A percentile compares a stretch with the other conserved stretches of the same genome.
Conservation (phyloP, 805 yeast genomes). For the Wickerhamiella hasegawae region DNA sequence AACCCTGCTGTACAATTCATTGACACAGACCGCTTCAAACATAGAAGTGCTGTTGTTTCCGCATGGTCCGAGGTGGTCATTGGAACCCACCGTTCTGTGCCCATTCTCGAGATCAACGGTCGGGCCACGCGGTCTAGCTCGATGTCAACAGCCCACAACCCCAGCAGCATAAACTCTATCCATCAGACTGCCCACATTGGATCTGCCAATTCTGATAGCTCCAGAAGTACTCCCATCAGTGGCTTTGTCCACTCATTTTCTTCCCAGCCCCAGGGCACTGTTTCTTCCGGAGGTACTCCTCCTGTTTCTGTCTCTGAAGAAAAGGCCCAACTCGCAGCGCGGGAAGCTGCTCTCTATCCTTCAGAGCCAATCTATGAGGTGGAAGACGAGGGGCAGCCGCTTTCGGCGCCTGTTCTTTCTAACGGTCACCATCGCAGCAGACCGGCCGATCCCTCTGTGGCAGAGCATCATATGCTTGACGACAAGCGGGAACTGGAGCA, state of each 20-base stretch:
- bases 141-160: too few relatives aligned
- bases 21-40: conserved; percentile 65
- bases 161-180: too few relatives aligned
- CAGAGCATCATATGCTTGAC: conserved; percentile 6
- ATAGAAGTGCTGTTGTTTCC: conserved; percentile 65
- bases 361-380: not conserved
- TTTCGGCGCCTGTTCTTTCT: conserved; percentile 1
- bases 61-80: conserved; percentile 63
- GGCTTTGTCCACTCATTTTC: too few relatives aligned
- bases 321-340: conserved; percentile 3
- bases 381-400: not conserved
- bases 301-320: not conserved
- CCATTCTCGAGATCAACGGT: too few relatives aligned
- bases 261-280: too few relatives aligned
- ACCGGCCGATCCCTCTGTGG: not conserved
- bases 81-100: conserved; percentile 69
- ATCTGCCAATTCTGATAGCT: too few relatives aligned
- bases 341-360: conserved; percentile 1
- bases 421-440: conserved; percentile 12
- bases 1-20: conserved; percentile 20
- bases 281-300: too few relatives aligned
- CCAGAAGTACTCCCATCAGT: too few relatives aligned
- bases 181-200: too few relatives aligned
- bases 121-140: too few relatives aligned
- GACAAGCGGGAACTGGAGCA: conserved; percentile 30